Evolutionary conservation across 163 green algal genomes (phyloP).

Genomic region (Chlamydomonas reinhardtii): DNA sequence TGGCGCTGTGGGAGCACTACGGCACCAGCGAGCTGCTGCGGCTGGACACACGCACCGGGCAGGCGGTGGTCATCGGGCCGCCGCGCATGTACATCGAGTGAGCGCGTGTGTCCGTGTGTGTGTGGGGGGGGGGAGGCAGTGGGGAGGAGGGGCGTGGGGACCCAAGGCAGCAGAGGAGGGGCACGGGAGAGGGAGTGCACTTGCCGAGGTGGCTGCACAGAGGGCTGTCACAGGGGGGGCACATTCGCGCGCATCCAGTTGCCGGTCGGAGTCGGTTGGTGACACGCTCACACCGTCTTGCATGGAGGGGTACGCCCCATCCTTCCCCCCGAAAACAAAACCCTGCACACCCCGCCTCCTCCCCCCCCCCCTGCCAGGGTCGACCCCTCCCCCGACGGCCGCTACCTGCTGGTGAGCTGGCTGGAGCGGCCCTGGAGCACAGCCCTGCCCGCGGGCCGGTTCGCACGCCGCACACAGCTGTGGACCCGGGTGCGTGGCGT

Average conservation of each 20-base stretch:
- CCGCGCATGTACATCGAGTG: constrained; percentile 86
- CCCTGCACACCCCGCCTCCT: background rate
- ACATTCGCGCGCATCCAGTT: no score
- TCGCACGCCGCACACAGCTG: constrained; percentile 87
- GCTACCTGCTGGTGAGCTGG: constrained; percentile 89
- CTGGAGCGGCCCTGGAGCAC: constrained; percentile 95
- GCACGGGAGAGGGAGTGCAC: background rate
- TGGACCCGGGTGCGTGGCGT: constrained; percentile 64
- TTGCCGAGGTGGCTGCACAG: no score
- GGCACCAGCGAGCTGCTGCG: constrained; percentile 77
- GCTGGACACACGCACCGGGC: constrained; percentile 73
- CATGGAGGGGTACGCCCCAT: no score
- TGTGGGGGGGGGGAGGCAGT: background rate
- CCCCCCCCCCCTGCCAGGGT: constrained; percentile 9
- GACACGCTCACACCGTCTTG: no score
- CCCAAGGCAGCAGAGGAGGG: no score
- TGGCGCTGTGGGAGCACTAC: constrained; percentile 93
- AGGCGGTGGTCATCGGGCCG: constrained; percentile 65
- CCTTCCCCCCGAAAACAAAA: no score
- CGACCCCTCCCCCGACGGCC: constrained; percentile 84
- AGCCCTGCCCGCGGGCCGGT: constrained; percentile 86
- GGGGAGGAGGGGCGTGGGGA: background rate
- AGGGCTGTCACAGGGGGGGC: no score
- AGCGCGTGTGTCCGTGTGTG: constrained; percentile 1
- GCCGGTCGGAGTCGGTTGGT: no score